Base-by-base conservation (phyloP, 441 rosid genomes). In the Jatropha multifida region DNA sequence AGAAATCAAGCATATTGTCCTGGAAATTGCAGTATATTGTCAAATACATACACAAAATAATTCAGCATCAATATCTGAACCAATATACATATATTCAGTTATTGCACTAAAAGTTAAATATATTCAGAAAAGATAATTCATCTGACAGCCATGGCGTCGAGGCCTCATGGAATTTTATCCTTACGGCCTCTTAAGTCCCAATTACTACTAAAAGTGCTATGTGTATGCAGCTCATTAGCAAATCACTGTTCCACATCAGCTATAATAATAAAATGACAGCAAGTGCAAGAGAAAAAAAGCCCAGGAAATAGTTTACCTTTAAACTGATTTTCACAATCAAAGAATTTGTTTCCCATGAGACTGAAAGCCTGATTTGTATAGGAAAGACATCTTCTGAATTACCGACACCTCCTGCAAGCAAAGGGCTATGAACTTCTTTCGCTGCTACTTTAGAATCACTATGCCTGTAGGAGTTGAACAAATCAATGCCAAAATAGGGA, bases 301-400 rank as follows among this genome's bases (percentile, higher is more conserved):
- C 15, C 63, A 40, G 15, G 66, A 65, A 59, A 54, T 81, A 56
- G 68, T 44, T 68, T 68, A 94, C 98, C 90, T 92, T 89, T 83
- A 87, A 90, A 83, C 87, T 86, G 73, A 96, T 90, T 84, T 87
- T 96, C 70, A 92, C 96, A 59, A 88, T 85, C 85, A 96, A 77
- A 11, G 92, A 81, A 77, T 82, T 87, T 15, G 89, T 82, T 83
- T 89, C 97, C 81, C 76, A 69, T 74, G 84, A 82, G 81, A 91
- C 79, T 75, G 93, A 85, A 84, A 96, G 90, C 84, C 96, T 90
- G 68, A 96, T 90, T 71, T 92, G 88, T 73, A 96, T 79, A 27
- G 97, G 89, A 88, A 92, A 94, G 66, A 88, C 90, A 84, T 91
- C 97, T 27, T 87, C 87, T 80, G 86, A 81, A 83, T 89, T 32